Evolutionary conservation across 192 early-diverging fungal genomes (phyloP).

Genomic region (Martensiomyces pterosporus): DNA sequence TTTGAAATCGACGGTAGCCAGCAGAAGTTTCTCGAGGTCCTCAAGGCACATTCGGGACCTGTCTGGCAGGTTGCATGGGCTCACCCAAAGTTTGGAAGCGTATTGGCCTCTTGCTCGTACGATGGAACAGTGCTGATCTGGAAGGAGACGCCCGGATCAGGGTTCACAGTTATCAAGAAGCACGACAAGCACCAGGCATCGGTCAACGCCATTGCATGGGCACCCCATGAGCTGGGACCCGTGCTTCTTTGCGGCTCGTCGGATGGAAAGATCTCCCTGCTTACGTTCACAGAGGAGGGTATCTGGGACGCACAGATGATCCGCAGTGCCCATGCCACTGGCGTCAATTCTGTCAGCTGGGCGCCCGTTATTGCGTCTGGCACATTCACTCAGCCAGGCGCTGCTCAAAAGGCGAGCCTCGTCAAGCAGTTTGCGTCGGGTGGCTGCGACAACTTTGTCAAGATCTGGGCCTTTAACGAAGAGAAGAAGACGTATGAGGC

Average conservation of each 20-base stretch:
- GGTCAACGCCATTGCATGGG: conserved; percentile 96
- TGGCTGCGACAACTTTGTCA: conserved; percentile 95
- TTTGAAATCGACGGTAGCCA: conserved; percentile 76
- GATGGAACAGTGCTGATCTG: conserved; percentile 95
- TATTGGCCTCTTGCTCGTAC: conserved; percentile 95
- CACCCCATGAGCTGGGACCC: conserved; percentile 93
- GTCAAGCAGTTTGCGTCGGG: conserved; percentile 84
- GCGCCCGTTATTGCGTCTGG: conserved; percentile 77
- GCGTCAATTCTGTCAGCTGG: conserved; percentile 93
- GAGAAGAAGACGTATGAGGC: conserved; percentile 78
- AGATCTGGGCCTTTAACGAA: conserved; percentile 80
- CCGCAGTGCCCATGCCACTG: conserved; percentile 86
- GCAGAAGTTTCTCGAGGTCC: conserved; percentile 41
- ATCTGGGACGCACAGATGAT: conserved; percentile 71
- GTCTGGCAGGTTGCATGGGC: conserved; percentile 99
- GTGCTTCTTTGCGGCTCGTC: conserved; percentile 89
- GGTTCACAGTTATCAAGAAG: conserved; percentile 63
- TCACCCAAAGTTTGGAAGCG: conserved; percentile 95
- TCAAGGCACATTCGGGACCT: conserved; percentile 85
- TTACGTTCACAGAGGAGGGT: conserved; percentile 91
- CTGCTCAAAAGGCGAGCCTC: conserved; percentile 38
- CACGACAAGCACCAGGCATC: conserved; percentile 85
- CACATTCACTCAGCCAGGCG: conserved; percentile 42
- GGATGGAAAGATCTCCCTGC: conserved; percentile 88
- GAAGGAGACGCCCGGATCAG: conserved; percentile 76